phyloP scores from a whole-genome alignment of 306 rosid species.

The Myrica gale region DNA sequence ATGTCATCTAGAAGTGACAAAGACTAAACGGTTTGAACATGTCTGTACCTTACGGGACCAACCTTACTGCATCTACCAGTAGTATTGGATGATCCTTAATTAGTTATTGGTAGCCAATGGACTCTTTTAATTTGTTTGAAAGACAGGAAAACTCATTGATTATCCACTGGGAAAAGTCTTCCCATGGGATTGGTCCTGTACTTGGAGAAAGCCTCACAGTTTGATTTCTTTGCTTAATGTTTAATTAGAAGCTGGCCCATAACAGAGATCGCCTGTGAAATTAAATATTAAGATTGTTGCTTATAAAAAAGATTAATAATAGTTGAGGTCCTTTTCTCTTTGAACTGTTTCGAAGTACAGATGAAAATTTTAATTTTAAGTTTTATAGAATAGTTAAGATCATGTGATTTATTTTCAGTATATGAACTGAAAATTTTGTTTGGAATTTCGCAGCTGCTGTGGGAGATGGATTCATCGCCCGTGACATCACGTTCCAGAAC shows the following conservation, averaged over 20 bases:
- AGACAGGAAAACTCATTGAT: slow-evolving; percentile 1
- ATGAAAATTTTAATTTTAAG: too few species aligned
- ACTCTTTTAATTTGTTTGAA: background rate
- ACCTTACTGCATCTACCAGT: background rate
- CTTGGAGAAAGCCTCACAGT: background rate
- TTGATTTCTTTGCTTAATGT: background rate
- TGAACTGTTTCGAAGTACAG: too few species aligned
- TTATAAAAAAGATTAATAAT: too few species aligned
- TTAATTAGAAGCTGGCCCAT: background rate
- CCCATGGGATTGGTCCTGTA: background rate
- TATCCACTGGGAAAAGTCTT: background rate
- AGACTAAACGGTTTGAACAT: background rate
- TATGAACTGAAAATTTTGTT: background rate
- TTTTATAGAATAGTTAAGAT: too few species aligned
- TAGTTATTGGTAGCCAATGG: background rate
- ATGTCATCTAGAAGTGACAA: background rate
- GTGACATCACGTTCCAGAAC: slow-evolving; percentile 72
- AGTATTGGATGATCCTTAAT: background rate
- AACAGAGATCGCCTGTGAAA: background rate
- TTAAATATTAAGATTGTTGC: too few species aligned
- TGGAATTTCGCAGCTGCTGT: slow-evolving; percentile 46
- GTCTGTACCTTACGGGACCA: slow-evolving; percentile 7
- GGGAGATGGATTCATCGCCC: slow-evolving; percentile 73
- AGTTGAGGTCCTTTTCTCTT: too few species aligned
- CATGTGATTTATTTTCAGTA: too few species aligned